Conservation (phyloP, 2,329 filamentous ascomycete species). For the Cercospora zeina region DNA sequence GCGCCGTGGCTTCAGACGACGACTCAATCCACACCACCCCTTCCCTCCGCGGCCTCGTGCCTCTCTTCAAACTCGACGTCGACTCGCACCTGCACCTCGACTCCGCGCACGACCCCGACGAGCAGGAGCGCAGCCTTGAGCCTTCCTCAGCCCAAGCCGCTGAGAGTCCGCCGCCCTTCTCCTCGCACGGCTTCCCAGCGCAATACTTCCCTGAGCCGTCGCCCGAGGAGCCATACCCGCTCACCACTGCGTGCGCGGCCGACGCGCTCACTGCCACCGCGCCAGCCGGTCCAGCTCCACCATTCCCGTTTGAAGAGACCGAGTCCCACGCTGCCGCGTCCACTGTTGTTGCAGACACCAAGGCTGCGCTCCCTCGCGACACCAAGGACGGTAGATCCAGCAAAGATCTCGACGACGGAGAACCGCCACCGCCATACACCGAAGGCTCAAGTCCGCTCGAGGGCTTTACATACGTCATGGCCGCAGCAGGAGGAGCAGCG, state of each 20-base stretch:
- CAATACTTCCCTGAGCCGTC: constrained; percentile 58
- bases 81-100: constrained; percentile 37
- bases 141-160: constrained; percentile 38
- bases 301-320: constrained; percentile 43
- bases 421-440: constrained; percentile 93
- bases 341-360: constrained; percentile 69
- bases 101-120: constrained; percentile 15
- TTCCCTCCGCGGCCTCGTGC: constrained; percentile 35
- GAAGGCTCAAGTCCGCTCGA: constrained; percentile 91
- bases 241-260: constrained; percentile 36
- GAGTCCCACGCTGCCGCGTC: constrained; percentile 49
- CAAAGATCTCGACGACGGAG: constrained; percentile 75
- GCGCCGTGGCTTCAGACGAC: constrained; percentile 38
- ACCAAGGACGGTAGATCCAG: constrained; percentile 72
- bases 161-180: constrained; percentile 64
- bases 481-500: constrained; percentile 90
- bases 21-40: constrained; percentile 40
- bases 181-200: constrained; percentile 63
- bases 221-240: constrained; percentile 50
- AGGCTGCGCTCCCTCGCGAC: constrained; percentile 78
- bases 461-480: constrained; percentile 96
- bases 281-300: constrained; percentile 48
- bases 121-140: constrained; percentile 30
- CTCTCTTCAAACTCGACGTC: constrained; percentile 35
- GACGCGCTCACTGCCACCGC: constrained; percentile 53